Conservation (phyloP, 2,329 filamentous ascomycete species). For the Talaromyces marneffei region DNA sequence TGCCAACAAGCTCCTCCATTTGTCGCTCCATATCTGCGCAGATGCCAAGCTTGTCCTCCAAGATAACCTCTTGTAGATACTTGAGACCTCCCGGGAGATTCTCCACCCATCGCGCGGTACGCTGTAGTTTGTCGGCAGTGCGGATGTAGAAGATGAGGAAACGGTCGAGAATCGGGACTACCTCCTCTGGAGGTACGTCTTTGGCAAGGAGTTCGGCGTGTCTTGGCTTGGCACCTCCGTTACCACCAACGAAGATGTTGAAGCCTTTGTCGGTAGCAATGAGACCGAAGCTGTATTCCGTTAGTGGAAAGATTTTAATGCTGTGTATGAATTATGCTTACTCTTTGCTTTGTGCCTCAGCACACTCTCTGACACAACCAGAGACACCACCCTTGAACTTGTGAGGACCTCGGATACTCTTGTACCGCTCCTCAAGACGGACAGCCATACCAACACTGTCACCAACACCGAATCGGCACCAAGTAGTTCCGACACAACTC, state of each 20-base stretch:
- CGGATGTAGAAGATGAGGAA: conserved; percentile 93
- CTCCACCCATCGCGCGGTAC: conserved; percentile 85
- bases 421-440: conserved; percentile 81
- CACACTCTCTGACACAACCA: conserved; percentile 87
- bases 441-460: conserved; percentile 90
- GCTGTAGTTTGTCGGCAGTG: conserved; percentile 82
- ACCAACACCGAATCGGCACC: conserved; percentile 83
- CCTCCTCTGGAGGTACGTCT: conserved; percentile 75
- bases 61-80: conserved; percentile 74
- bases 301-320: not conserved
- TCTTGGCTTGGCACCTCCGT: conserved; percentile 77
- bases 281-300: conserved; percentile 62
- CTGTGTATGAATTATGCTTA: conserved; percentile 32
- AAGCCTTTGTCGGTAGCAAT: conserved; percentile 90
- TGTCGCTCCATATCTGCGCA: conserved; percentile 76
- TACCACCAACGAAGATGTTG: conserved; percentile 87
- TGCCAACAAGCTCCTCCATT: conserved; percentile 77
- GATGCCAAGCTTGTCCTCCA: conserved; percentile 82
- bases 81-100: conserved; percentile 74
- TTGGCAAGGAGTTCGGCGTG: conserved; percentile 80
- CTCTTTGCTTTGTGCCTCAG: conserved; percentile 90
- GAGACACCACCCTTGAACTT: conserved; percentile 89
- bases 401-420: conserved; percentile 80
- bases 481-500: conserved; percentile 84
- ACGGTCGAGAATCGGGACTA: conserved; percentile 77